Base-by-base conservation (phyloP, 106 monocot species). In the Allium cepa region DNA sequence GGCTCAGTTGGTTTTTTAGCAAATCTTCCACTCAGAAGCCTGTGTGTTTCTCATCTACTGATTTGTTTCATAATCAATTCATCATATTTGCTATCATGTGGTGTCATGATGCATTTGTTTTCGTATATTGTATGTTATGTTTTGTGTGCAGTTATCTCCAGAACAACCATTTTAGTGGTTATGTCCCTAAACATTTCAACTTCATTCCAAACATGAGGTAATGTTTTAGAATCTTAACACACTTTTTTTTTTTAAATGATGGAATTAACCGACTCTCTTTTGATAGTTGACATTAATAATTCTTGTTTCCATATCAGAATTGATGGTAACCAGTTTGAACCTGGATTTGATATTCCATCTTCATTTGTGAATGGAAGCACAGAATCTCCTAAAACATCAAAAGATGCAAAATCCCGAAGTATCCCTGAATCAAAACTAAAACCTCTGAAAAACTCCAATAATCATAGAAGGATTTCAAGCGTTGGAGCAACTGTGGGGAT, bases 111-210 rank as follows among this genome's bases (percentile, higher is more conserved):
- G 67, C 22, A 51, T 11, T 22, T 52, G 26, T 51, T 52, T 64
- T 64, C 49, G 57, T 60, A 11, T n/a, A 15, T 58, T 59, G 7
- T 51, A 14, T 36, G 36, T 5, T 36, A 66, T 46, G 12, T 14
- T 45, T 1, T 71, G 59, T 16, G 46, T 64, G 48, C 75, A 91
- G 91, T 10, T 72, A 82, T 58, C 64, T 91, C n/a, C 76, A 87
- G 74, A 82, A 91, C 64, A 91, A 91, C 72, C 73, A 82, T 67
- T 91, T 91, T 75, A 87, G 87, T 64, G 91, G 91, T 17, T 77
- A 77, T 75, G 57, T 91, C 8, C 91, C 91, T 4, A 72, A 78
- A 49, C 79, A 81, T 26, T 77, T 91, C 50, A 63, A 82, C 26
- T 69, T 47, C 62, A 87, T 87, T 57, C 69, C 66, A 14, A 47